Evolutionary conservation across 768 basidiomycete species (phyloP).

Genomic region (Rhodotorula graminis): DNA sequence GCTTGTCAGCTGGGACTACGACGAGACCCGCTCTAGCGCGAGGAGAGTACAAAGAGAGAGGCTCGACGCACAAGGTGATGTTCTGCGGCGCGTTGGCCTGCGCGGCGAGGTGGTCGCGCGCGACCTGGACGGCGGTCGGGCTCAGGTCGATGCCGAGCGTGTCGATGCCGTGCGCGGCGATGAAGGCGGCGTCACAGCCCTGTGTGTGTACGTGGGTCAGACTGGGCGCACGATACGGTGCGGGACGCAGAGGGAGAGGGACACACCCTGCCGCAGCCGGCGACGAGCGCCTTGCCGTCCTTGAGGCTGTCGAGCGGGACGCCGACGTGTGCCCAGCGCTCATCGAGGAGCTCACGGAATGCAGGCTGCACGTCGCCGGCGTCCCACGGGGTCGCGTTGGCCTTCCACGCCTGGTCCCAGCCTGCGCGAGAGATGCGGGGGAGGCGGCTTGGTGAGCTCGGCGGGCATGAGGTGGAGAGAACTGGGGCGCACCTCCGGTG

Average conservation of each 20-base stretch:
- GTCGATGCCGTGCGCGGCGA: conserved; percentile 56
- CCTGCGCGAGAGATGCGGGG: not conserved
- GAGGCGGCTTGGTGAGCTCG: not conserved
- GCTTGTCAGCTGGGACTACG: too few species aligned
- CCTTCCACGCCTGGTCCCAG: conserved; percentile 48
- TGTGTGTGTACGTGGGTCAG: conserved; percentile 38
- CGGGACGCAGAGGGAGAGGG: not conserved
- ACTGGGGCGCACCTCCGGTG: not conserved
- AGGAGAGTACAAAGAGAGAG: not conserved
- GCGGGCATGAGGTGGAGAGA: not conserved
- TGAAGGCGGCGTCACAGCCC: conserved; percentile 61
- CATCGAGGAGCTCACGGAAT: conserved; percentile 55
- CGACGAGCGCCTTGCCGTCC: conserved; percentile 53
- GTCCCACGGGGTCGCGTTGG: conserved; percentile 63
- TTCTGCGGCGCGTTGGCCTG: conserved; percentile 9
- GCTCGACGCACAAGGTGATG: conserved; percentile 11
- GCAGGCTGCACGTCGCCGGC: conserved; percentile 54
- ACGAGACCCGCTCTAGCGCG: too few species aligned
- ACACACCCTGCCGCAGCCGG: conserved; percentile 58
- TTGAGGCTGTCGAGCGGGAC: conserved; percentile 52
- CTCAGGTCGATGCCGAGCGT: conserved; percentile 59
- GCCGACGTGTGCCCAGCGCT: conserved; percentile 40
- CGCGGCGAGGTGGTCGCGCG: conserved; percentile 48
- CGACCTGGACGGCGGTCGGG: conserved; percentile 54
- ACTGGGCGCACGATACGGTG: accelerated